A percentile compares a stretch with the other conserved stretches of the same genome.
phyloP scores from a whole-genome alignment of 225 moss, liverwort and hornwort genomes.

The Marchantia polymorpha region DNA sequence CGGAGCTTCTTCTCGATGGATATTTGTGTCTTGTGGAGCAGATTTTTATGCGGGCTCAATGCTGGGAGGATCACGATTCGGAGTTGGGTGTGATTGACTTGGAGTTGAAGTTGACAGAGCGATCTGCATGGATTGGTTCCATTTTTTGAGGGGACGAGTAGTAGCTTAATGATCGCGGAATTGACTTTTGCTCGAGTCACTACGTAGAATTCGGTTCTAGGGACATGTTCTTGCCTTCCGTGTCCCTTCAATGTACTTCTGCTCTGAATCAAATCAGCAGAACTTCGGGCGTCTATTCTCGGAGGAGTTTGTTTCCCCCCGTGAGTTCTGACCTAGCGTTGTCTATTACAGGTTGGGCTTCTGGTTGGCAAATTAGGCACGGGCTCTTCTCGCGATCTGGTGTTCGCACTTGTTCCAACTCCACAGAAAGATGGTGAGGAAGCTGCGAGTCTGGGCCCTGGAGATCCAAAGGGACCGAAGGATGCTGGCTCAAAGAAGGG shows the following conservation, averaged over 20 bases:
- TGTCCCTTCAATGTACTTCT: no score
- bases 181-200: no score
- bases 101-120: background rate
- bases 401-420: constrained; percentile 77
- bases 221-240: no score
- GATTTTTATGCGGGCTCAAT: background rate
- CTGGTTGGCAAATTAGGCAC: constrained; percentile 79
- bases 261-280: no score
- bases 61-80: no score
- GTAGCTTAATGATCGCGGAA: no score
- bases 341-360: constrained; percentile 64
- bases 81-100: background rate
- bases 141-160: background rate
- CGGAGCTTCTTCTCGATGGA: background rate
- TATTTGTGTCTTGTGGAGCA: background rate
- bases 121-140: background rate
- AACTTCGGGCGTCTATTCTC: no score
- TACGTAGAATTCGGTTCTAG: no score
- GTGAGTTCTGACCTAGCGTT: background rate
- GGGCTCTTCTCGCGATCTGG: constrained; percentile 67
- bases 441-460: constrained; percentile 45
- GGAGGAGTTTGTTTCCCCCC: background rate
- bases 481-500: constrained; percentile 54
- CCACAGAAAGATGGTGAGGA: constrained; percentile 86
- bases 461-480: constrained; percentile 42